Base-by-base conservation (phyloP, 805 yeast genomes). In the Nematodospora valgi region DNA sequence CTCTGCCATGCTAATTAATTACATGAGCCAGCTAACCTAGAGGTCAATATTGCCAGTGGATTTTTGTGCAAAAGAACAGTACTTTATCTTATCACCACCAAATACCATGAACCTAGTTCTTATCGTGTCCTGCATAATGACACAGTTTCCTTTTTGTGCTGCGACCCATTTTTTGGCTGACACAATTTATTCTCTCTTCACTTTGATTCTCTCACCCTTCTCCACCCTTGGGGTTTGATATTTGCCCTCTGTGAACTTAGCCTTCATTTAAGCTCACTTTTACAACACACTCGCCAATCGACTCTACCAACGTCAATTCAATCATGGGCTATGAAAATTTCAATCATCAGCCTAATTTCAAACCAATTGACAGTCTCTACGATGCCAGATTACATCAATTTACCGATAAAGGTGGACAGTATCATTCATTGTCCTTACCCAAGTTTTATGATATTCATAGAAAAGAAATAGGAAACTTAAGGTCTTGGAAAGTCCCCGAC, bases 371-470 rank as follows among this genome's bases (percentile, higher is more conserved):
- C 52, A 70, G 75, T 25, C 72, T 87, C 38, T 87, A 81, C 52
- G 82, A 78, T 44, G 72, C 76, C 49, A 70, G 96, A 30, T 64
- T 88, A 41, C 70, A 87, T 28, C 94, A 83, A 47, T 87, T 87
- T 67, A 76, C 76, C 29, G 82, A 77, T 46, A 49, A 51, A 12
- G 80, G 78, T n/a, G 97, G 98, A 20, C 80, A 80, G 44, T 91
- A 83, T 63, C 56, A 59, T 25, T 65, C 72, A 32, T 64, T 88
- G 48, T 87, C 86, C 57, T 64, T 91, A 23, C 95, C 97, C 9
- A 81, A 80, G 48, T 87, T 85, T 54, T 86, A 85, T 52, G 88
- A 82, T 50, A 60, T 63, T 34, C 76, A 65, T 10, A 61, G 93
- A 9, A 59, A 73, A 22, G 81, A 76, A 46, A 52, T 23, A 45